Base-by-base conservation (phyloP, 495 filamentous ascomycete genomes). In the Penicillium bialowiezense region DNA sequence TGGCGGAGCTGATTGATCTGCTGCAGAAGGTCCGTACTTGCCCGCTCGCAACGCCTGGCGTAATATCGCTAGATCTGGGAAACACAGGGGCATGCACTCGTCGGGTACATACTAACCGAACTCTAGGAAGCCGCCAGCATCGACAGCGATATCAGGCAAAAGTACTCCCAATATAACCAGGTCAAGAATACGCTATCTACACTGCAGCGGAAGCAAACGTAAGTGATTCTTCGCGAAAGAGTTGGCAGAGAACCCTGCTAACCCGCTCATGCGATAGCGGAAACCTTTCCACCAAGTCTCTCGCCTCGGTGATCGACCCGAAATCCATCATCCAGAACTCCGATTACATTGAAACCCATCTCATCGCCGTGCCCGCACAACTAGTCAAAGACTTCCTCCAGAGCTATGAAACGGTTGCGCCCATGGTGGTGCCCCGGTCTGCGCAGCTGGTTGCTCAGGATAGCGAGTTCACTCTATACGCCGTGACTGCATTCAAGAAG, bases 321-420 rank as follows among this genome's bases (percentile, higher is more conserved):
- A 75, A 74, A 44, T 67, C 85, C 46, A 77, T 97, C 29, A 81
- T 97, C 47, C 88, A 87, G 60, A 81, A 95, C 62, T 96, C 90
- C 35, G 95, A 98, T 72, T 97, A 96, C 73, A 82, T 98, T 56
- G 90, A 96, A 70, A 96, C 91, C 15, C 91, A 96, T 60, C 82
- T 98, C 9, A 73, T 97, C 54, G 93, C 86, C 21, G 88, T 98
- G 3, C 93, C 93, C 2, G 80, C 77, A 14, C 78, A 79, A 53
- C 72, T 84, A 45, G 77, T 82, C 46, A 95, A 95, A 63, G 90
- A 97, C 15, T 98, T 93, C 64, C 72, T 95, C 32, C 85, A 84
- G 63, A 81, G 75, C 51, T 98, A 98, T 71, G 95, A 97, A 66
- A 89, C 90, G 7, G 69, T 97, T 20, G 68, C 86, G 1, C 83